A percentile compares a stretch with the other conserved stretches of the same genome.
phyloP scores from a whole-genome alignment of 176 grass and related monocot genomes.

The Phoenix dactylifera region DNA sequence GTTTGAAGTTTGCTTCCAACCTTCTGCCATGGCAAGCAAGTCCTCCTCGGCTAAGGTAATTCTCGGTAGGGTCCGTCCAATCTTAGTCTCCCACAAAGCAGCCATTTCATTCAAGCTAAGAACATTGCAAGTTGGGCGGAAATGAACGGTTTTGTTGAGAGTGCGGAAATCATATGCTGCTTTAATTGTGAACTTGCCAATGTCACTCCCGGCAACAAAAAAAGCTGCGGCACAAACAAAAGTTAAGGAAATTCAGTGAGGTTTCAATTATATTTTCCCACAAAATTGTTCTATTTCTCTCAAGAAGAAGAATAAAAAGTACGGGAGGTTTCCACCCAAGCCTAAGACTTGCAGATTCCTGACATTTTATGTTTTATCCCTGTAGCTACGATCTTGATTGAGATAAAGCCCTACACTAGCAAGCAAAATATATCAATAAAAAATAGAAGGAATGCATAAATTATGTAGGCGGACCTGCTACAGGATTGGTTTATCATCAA shows the following conservation, averaged over 20 bases:
- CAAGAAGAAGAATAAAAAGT: too few species aligned
- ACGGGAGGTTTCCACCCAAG: too few species aligned
- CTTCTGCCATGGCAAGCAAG: slow-evolving; percentile 49
- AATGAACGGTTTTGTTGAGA: slow-evolving; percentile 48
- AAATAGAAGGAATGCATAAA: too few species aligned
- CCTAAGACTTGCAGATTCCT: too few species aligned
- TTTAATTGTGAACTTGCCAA: slow-evolving; percentile 57
- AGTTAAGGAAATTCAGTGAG: neutral
- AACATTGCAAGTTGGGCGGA: slow-evolving; percentile 46
- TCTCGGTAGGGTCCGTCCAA: slow-evolving; percentile 48
- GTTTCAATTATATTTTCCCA: too few species aligned
- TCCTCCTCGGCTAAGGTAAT: slow-evolving; percentile 30
- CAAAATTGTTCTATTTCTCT: too few species aligned
- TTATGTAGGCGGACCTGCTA: too few species aligned
- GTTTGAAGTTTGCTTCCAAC: slow-evolving; percentile 1
- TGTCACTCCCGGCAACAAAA: slow-evolving; percentile 68
- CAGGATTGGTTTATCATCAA: too few species aligned
- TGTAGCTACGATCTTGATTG: too few species aligned
- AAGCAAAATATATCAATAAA: too few species aligned
- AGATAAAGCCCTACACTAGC: too few species aligned
- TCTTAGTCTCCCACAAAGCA: slow-evolving; percentile 59
- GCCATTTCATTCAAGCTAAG: slow-evolving; percentile 73
- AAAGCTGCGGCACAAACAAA: slow-evolving; percentile 26
- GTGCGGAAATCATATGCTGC: slow-evolving; percentile 49
- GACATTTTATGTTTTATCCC: too few species aligned